Percentiles rank a stretch among this genome's conserved stretches.
Conservation (phyloP, 164 flowering plant genomes). For the Malania oleifera region DNA sequence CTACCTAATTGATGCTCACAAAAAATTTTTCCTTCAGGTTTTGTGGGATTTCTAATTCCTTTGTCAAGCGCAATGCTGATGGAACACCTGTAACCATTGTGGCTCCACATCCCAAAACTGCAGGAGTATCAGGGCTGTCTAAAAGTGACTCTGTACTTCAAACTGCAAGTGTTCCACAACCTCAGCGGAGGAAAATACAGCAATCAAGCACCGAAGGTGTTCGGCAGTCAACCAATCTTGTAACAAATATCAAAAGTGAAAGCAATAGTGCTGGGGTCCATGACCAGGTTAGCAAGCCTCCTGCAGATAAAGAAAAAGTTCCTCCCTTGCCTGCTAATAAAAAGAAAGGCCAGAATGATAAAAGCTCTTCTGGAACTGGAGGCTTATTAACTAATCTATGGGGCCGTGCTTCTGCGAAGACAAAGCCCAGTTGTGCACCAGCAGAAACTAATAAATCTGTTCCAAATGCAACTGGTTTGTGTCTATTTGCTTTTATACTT, state of each 20-base stretch:
- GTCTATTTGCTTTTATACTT: conserved; percentile 5
- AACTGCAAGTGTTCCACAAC: conserved; percentile 21
- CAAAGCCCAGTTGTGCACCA: conserved; percentile 32
- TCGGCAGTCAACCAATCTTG: conserved; percentile 25
- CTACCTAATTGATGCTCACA: conserved; percentile 3
- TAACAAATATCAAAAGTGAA: conserved; percentile 31
- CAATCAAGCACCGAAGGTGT: conserved; percentile 35
- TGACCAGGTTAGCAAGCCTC: conserved; percentile 31
- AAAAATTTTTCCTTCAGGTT: conserved; percentile 42
- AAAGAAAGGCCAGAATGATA: conserved; percentile 48
- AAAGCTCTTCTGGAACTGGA: conserved; percentile 42
- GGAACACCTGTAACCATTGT: conserved; percentile 23
- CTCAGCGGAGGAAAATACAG: conserved; percentile 30
- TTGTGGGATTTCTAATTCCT: conserved; percentile 69
- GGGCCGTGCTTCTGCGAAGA: conserved; percentile 76
- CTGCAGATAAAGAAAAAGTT: conserved; percentile 34
- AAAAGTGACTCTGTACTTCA: conserved; percentile 23
- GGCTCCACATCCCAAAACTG: conserved; percentile 27
- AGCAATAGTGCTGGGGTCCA: conserved; percentile 19
- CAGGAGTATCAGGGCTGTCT: conserved; percentile 24
- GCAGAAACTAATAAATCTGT: conserved; percentile 23
- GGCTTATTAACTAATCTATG: conserved; percentile 74
- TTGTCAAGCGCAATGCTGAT: conserved; percentile 51
- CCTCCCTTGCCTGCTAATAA: conserved; percentile 31
- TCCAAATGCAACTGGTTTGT: conserved; percentile 41